Evolutionary conservation across 1,284 basidiomycete species (phyloP).

Genomic region (Mycena citricolor): DNA sequence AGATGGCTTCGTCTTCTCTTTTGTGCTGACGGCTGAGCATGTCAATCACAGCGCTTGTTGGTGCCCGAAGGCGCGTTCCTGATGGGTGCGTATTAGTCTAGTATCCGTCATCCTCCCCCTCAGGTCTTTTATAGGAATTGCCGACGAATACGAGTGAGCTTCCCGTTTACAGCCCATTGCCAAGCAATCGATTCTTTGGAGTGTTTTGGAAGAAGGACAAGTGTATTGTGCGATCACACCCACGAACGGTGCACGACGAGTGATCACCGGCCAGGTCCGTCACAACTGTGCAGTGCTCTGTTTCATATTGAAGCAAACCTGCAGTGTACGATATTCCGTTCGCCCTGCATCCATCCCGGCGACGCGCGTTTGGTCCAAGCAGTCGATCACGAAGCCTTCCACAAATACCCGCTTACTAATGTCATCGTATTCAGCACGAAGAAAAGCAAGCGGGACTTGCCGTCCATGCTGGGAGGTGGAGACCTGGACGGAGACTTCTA

Average conservation of each 20-base stretch:
- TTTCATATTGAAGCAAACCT: not conserved
- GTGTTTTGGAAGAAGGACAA: slow-evolving; percentile 16
- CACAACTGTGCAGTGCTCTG: not conserved
- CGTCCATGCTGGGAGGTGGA: slow-evolving; percentile 19
- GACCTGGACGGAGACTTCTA: slow-evolving; percentile 22
- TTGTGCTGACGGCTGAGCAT: not conserved
- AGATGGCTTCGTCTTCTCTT: not conserved
- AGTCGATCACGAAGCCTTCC: slow-evolving; percentile 13
- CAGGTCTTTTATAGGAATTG: slow-evolving; percentile 7
- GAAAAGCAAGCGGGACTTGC: slow-evolving; percentile 14
- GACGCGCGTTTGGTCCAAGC: slow-evolving; percentile 20
- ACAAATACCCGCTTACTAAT: slow-evolving; percentile 14
- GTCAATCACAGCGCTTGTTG: slow-evolving; percentile 7
- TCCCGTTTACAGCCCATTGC: not conserved
- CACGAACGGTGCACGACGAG: slow-evolving; percentile 4
- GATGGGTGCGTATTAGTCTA: slow-evolving; percentile 1
- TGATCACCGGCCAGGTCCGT: slow-evolving; percentile 18
- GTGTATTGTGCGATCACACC: slow-evolving; percentile 21
- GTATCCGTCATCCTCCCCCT: not conserved
- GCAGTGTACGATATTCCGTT: slow-evolving; percentile 22
- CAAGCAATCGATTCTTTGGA: not conserved
- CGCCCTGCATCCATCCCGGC: slow-evolving; percentile 21
- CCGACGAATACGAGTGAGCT: slow-evolving; percentile 20
- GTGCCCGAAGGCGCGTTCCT: slow-evolving; percentile 17
- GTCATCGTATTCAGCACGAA: slow-evolving; percentile 21